phyloP scores from a whole-genome alignment of 805 yeast species.

The Metschnikowia shivogae region DNA sequence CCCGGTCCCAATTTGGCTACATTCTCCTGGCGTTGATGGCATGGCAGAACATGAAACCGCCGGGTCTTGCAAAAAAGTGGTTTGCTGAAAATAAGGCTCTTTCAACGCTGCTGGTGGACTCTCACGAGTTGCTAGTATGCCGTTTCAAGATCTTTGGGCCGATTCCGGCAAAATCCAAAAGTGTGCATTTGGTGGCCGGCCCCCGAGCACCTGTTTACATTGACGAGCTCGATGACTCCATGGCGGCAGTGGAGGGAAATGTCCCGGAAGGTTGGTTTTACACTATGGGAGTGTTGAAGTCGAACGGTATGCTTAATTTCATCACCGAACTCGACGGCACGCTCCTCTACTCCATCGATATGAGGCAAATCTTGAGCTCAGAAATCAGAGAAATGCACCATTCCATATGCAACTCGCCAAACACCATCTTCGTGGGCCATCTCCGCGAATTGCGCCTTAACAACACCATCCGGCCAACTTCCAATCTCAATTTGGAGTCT shows the following conservation, averaged over 20 bases:
- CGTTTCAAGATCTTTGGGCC: conserved; percentile 67
- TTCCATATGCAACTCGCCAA: conserved; percentile 57
- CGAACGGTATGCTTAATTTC: conserved; percentile 59
- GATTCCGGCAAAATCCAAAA: conserved; percentile 39
- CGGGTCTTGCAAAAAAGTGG: conserved; percentile 55
- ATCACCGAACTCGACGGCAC: conserved; percentile 63
- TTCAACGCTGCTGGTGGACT: conserved; percentile 18
- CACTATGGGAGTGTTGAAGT: conserved; percentile 65
- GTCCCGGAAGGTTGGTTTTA: conserved; percentile 62
- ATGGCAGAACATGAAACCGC: conserved; percentile 54
- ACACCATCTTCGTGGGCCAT: conserved; percentile 55
- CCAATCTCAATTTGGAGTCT: conserved; percentile 20
- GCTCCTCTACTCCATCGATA: conserved; percentile 53
- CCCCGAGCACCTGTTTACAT: conserved; percentile 34
- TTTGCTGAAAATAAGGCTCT: conserved; percentile 35
- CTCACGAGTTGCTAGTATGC: conserved; percentile 51
- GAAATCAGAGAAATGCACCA: conserved; percentile 65
- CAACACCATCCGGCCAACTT: conserved; percentile 33
- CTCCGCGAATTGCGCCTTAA: conserved; percentile 49
- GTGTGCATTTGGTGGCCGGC: conserved; percentile 34
- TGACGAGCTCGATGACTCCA: conserved; percentile 8
- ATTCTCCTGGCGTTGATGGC: conserved; percentile 45
- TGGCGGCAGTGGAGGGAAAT: conserved; percentile 6
- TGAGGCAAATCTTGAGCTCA: conserved; percentile 47
- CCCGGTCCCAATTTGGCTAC: conserved; percentile 37